Base-by-base conservation (phyloP, 176 grass and related monocot species). In the Puccinellia tenuiflora region DNA sequence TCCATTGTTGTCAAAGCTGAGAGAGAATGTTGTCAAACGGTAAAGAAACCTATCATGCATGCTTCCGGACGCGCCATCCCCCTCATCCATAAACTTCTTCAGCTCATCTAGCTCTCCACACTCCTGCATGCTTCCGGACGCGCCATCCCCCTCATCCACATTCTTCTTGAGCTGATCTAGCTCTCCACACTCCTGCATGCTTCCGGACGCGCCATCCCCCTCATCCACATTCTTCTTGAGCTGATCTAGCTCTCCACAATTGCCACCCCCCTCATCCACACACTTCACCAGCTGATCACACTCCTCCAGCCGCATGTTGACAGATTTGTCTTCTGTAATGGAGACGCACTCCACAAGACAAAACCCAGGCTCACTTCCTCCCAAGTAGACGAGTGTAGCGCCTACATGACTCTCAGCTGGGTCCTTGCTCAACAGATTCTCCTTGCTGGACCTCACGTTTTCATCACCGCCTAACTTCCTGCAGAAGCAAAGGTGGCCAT, bases 1-100 rank as follows among this genome's bases (percentile, higher is more conserved):
- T 54, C 61, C 61, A 81, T 68, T 67, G 21, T 9, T 81, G 63
- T 81, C 64, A 52, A 7, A 54, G n/a, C 46, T 68, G 46, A 81
- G 79, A 68, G 63, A 81, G 21, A 69, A 69, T 81, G 46, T 54
- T 7, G 62, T 81, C 14, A 81, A 53, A 69, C 63, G 14, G 20
- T 11, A 81, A 53, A 37, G 35, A 37, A 5, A 37, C 35, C 35
- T 37, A 37, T 37, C 35, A 37, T 37, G 35, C 35, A 37, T 37
- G 35, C 35, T 37, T 37, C 35, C 35, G 35, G 35, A 37, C 35
- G 35, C 35, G 35, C 35, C 35, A 37, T 37, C 35, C 35, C 35
- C 35, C 35, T 37, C 35, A 37, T 37, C 35, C 35, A 37, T 6
- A 37, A 37, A 37, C 35, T 37, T 37, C 2, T 37, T 37, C 35